Base-by-base conservation (phyloP, 2,329 filamentous ascomycete genomes). In the Exophiala mesophila region DNA sequence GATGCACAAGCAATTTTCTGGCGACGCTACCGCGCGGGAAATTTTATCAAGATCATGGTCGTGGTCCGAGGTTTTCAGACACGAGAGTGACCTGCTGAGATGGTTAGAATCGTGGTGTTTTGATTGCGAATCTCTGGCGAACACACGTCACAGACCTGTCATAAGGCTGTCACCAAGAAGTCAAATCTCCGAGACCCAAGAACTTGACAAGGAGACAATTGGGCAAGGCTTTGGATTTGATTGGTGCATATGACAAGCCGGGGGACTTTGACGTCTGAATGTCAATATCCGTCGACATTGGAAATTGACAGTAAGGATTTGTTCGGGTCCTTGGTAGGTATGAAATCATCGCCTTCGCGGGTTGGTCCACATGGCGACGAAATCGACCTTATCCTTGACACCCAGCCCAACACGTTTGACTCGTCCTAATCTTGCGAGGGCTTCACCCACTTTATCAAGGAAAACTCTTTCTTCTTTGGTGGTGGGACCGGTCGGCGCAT, bases 331-430 rank as follows among this genome's bases (percentile, higher is more conserved):
- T n/a, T n/a, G n/a, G n/a, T n/a, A n/a, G n/a, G n/a, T n/a, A n/a
- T n/a, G n/a, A n/a, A 24, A 50, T 44, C 38, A 30, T 49, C 53
- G 57, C 41, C 54, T 59, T 39, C 58, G 55, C 39, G 56, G 67
- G 58, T 66, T 73, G 34, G 59, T 70, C 81, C 81, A 90, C 20
- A 82, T 80, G 41, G 82, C 74, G 19, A 94, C 74, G 64, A 98
- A 98, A 4, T 80, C 78, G 17, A 73, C 69, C 71, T 98, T 98
- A 48, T 97, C 88, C 56, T 75, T 71, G 41, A 94, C 73, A 0
- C 87, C 88, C 53, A 98, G 63, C 0, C 85, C 88, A 1, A 98
- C 88, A 42, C 90, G 76, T 71, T 94, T 94, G 28, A 92, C 89
- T 47, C 92, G 73, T 2, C 89, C 87, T 39, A 98, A 64, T 39